Evolutionary conservation across 768 basidiomycete species (phyloP).

Genomic region (Pholiota microspora): DNA sequence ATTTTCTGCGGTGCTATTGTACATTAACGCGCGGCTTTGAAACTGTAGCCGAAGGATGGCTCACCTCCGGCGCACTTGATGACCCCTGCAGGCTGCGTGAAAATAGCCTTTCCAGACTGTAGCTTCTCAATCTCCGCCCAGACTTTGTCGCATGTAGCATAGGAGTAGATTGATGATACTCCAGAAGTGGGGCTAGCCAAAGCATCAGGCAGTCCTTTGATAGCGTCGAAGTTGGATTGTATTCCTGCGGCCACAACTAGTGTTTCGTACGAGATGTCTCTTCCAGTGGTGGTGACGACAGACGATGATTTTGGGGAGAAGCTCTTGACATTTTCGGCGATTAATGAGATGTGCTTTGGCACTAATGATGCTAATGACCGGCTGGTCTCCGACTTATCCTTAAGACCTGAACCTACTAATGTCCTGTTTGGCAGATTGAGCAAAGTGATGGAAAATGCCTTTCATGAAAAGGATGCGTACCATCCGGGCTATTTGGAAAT

Average conservation of each 20-base stretch:
- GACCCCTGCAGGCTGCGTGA: constrained; percentile 91
- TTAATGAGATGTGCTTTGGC: constrained; percentile 68
- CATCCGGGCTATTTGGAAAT: constrained; percentile 72
- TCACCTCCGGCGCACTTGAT: constrained; percentile 93
- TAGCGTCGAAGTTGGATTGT: constrained; percentile 78
- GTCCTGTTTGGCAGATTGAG: constrained; percentile 52
- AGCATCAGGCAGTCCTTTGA: constrained; percentile 72
- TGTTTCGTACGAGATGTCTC: constrained; percentile 74
- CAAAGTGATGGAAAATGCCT: background rate
- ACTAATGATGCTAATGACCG: constrained; percentile 69
- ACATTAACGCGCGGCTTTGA: no score
- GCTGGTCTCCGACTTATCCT: constrained; percentile 65
- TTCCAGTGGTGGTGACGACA: constrained; percentile 69
- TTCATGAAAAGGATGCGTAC: constrained; percentile 37
- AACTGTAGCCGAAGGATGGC: background rate
- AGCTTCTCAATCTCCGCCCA: constrained; percentile 82
- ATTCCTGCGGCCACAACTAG: constrained; percentile 90
- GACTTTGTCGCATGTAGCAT: constrained; percentile 85
- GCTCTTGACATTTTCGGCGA: constrained; percentile 65
- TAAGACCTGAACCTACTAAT: constrained; percentile 86
- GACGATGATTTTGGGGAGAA: constrained; percentile 78
- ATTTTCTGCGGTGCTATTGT: constrained; percentile 81
- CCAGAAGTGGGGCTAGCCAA: constrained; percentile 74
- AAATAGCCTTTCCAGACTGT: constrained; percentile 80
- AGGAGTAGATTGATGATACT: constrained; percentile 92